A percentile compares a stretch with the other conserved stretches of the same genome.
Evolutionary conservation across 1,139 yeast genomes (phyloP).

Genomic region (Sugiyamaella novakii): DNA sequence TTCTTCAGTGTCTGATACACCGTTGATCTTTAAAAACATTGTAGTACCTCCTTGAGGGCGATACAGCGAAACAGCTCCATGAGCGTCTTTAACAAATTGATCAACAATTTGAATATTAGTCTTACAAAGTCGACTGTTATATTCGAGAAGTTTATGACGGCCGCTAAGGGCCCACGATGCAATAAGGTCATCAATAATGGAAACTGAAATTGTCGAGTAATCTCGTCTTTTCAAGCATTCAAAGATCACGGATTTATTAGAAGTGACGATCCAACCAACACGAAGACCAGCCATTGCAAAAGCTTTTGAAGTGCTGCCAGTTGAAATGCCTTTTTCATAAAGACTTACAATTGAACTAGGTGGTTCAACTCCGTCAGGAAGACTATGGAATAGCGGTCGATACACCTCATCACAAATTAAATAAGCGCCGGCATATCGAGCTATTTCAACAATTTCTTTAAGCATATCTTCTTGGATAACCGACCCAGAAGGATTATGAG

Average conservation of each 20-base stretch:
- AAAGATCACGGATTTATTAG: slow-evolving; percentile 40
- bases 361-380: slow-evolving; percentile 31
- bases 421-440: slow-evolving; percentile 43
- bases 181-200: slow-evolving; percentile 52
- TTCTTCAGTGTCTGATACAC: slow-evolving; percentile 40
- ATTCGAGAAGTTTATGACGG: slow-evolving; percentile 42
- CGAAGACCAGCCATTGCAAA: slow-evolving; percentile 59
- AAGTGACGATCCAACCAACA: slow-evolving; percentile 56
- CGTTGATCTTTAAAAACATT: slow-evolving; percentile 46
- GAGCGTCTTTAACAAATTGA: slow-evolving; percentile 41
- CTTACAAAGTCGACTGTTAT: slow-evolving; percentile 47
- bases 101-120: slow-evolving; percentile 46
- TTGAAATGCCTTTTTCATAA: slow-evolving; percentile 51
- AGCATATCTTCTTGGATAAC: slow-evolving; percentile 47
- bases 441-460: slow-evolving; percentile 46
- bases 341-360: slow-evolving; percentile 50
- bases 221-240: slow-evolving; percentile 51
- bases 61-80: slow-evolving; percentile 47
- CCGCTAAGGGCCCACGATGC: slow-evolving; percentile 50
- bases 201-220: slow-evolving; percentile 56
- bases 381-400: slow-evolving; percentile 54
- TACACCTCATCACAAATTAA: slow-evolving; percentile 59
- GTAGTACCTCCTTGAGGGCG: slow-evolving; percentile 56
- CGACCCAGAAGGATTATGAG: slow-evolving; percentile 59
- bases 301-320: slow-evolving; percentile 59